Base-by-base conservation (phyloP, 768 basidiomycete species). In the Leccinum boreale region DNA sequence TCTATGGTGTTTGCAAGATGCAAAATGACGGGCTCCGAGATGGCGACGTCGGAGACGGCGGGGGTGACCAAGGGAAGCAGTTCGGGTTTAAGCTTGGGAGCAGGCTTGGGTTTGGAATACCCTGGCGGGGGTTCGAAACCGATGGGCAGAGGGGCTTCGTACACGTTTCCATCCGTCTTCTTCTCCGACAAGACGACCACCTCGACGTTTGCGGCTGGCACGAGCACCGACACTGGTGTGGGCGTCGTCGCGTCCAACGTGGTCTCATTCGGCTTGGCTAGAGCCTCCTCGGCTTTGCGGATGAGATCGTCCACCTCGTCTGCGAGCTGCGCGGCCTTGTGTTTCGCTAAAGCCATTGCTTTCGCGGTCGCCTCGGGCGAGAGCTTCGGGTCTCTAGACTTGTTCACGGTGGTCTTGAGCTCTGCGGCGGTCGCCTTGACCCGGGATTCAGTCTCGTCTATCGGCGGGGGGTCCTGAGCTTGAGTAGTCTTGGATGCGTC, bases 121-220 rank as follows among this genome's bases (percentile, higher is more conserved):
- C 96, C 96, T 23, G 92, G 92, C 33, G 96, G 95, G 10, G 89
- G 92, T 72, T 98, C 94, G 70, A 91, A 92, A 12, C 94, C 96
- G 52, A 99, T 74, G n/a, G 96, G 97, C 23, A 98, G 78, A 6
- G 88, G 87, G 17, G 75, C 81, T 47, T 76, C 73, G 68, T 96
- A 96, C 5, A 69, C 52, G 47, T 75, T 75, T 28, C 35, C 2
- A 8, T 75, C 74, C 60, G 56, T 53, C 51, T 69, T 60, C 10
- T 61, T 58, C 26, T 68, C 69, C 3, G 65, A 54, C 50, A 67
- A 55, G 19, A 70, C 59, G n/a, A 72, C 48, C 19, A 73, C 51
- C 17, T 71, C 69, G 3, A 65, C 65, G 9, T 64, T 61, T 36
- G 52, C 63, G 15, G 70, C 61, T 11, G 48, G 17, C n/a, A 42